A percentile compares a stretch with the other conserved stretches of the same genome.
These are phyloP conservation scores for Termitomyces sp. DNA, from an alignment of 768 basidiomycete genomes.

Conservation along the genomic window DNA sequence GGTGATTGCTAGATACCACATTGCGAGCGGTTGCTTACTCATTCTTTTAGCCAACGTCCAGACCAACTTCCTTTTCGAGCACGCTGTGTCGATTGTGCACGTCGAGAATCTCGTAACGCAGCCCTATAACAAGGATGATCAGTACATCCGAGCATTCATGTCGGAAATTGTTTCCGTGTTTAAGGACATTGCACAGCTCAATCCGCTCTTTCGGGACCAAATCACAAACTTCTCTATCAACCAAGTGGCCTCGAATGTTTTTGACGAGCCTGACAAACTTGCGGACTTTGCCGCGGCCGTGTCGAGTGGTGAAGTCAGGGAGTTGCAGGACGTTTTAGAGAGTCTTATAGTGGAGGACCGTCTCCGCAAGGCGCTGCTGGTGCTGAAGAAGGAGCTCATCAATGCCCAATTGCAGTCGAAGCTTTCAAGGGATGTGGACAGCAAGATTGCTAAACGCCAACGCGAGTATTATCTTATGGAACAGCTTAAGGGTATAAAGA, in stretches of 20 bases:
- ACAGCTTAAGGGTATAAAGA: slow-evolving; percentile 94
- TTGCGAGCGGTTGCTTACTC: neutral
- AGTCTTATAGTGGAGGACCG: slow-evolving; percentile 82
- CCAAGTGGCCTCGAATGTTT: slow-evolving; percentile 88
- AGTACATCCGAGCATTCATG: slow-evolving; percentile 94
- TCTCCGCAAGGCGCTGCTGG: slow-evolving; percentile 82
- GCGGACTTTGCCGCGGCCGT: slow-evolving; percentile 98
- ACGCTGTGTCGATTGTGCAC: slow-evolving; percentile 82
- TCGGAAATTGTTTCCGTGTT: slow-evolving; percentile 95
- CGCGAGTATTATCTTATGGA: slow-evolving; percentile 96
- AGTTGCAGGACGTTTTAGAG: slow-evolving; percentile 92
- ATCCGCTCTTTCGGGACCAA: slow-evolving; percentile 97
- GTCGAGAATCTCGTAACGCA: slow-evolving; percentile 79
- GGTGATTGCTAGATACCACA: slow-evolving; percentile 8
- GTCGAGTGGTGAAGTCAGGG: slow-evolving; percentile 85
- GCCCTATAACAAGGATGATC: slow-evolving; percentile 88
- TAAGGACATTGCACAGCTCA: slow-evolving; percentile 97
- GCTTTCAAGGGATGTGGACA: slow-evolving; percentile 88
- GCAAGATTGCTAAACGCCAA: slow-evolving; percentile 91
- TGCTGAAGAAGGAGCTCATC: slow-evolving; percentile 97
- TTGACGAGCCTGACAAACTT: slow-evolving; percentile 95
- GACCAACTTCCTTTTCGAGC: slow-evolving; percentile 79
- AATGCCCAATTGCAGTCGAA: slow-evolving; percentile 94
- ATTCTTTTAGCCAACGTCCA: slow-evolving; percentile 52
- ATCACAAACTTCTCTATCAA: slow-evolving; percentile 95